phyloP scores from a whole-genome alignment of 2,329 filamentous ascomycete genomes.

The Hypoxylon sp. region DNA sequence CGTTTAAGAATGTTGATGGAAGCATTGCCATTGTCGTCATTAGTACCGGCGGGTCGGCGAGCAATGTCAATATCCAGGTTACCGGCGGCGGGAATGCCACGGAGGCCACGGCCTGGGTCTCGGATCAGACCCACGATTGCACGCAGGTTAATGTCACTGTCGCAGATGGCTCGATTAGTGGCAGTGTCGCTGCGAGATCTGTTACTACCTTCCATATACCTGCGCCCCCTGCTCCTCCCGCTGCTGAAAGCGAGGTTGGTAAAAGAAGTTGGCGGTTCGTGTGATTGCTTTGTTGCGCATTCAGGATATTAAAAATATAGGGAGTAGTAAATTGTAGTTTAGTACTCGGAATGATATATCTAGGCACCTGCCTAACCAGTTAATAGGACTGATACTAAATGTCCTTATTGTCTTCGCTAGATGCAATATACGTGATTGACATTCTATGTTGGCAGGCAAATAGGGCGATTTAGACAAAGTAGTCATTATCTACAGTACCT shows the following conservation, averaged over 20 bases:
- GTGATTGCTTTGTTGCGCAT: neutral
- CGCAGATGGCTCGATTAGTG: constrained; percentile 35
- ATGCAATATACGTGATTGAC: too few species aligned
- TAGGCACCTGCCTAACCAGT: too few species aligned
- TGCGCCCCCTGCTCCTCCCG: constrained; percentile 25
- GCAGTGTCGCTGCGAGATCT: constrained; percentile 39
- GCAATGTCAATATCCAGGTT: constrained; percentile 30
- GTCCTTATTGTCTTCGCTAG: too few species aligned
- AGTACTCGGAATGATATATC: constrained; percentile 5
- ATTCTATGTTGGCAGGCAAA: too few species aligned
- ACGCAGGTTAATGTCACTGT: constrained; percentile 35
- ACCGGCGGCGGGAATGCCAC: constrained; percentile 14
- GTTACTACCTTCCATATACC: constrained; percentile 43
- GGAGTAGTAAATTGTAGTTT: neutral
- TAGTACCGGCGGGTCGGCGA: constrained; percentile 33
- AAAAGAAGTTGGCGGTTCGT: constrained; percentile 19
- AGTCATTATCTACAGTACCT: too few species aligned
- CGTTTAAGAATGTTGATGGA: constrained; percentile 51
- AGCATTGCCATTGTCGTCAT: constrained; percentile 51
- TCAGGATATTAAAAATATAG: neutral
- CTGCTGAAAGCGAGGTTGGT: constrained; percentile 12
- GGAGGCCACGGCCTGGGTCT: constrained; percentile 42
- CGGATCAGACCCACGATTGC: constrained; percentile 40
- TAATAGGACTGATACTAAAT: too few species aligned
- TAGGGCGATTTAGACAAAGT: too few species aligned